Conservation (phyloP, 2,329 filamentous ascomycete species). For the Trichoderma gracile region DNA sequence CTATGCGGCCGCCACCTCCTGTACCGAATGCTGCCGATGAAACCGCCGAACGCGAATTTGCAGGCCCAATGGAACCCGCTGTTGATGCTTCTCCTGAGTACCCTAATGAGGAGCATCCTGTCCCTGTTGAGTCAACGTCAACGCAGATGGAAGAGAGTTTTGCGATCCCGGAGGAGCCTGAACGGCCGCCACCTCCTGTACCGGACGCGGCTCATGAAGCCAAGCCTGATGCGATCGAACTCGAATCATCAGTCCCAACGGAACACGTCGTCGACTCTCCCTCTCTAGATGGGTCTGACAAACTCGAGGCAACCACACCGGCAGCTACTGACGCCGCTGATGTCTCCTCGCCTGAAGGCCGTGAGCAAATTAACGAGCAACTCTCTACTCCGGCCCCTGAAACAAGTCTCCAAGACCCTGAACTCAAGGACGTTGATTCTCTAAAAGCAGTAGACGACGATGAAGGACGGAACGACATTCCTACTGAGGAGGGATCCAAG, state of each 20-base stretch:
- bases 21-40: not conserved
- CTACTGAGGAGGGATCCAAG: slow-evolving; percentile 24
- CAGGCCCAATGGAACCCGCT: not conserved
- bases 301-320: not conserved
- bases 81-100: not conserved
- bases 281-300: not conserved
- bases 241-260: not conserved
- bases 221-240: not conserved
- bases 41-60: slow-evolving; percentile 25
- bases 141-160: too few species aligned
- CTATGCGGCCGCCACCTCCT: not conserved
- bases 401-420: slow-evolving; percentile 13
- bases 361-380: not conserved
- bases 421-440: not conserved
- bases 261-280: not conserved
- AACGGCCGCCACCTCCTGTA: too few species aligned
- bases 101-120: too few species aligned
- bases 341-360: not conserved
- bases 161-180: too few species aligned
- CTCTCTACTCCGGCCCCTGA: not conserved
- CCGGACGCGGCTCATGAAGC: not conserved
- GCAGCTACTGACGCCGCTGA: not conserved
- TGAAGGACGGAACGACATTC: slow-evolving; percentile 37
- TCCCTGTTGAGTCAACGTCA: too few species aligned
- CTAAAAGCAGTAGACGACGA: slow-evolving; percentile 40